Base-by-base conservation (phyloP, 108 stramenopile species). In the Conticribra weissflogii region DNA sequence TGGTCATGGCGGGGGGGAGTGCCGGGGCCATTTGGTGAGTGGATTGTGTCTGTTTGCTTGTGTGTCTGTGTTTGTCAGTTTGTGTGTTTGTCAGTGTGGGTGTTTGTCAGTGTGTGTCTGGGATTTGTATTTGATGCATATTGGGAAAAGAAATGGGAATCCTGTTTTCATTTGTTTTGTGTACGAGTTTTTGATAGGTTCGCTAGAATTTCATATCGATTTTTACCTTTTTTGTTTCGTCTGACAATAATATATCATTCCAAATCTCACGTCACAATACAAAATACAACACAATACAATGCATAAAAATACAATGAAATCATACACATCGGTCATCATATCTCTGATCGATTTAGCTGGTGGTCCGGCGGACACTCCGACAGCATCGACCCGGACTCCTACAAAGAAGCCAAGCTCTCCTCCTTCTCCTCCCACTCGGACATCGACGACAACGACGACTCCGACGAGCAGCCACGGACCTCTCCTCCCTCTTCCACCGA, bases 1-100 rank as follows among this genome's bases (percentile, higher is more conserved):
- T 66, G 3, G 85, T 89, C 14, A 53, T 89, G 27, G 71, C 72
- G 30, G 92, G 92, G 22, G 92, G 92, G 1, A 78, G 74, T 56
- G 89, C 89, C 8, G 92, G 92, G 32, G 92, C 92, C 21, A 88
- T 89, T 56, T 88, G 86, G 70, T 71, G 41, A 66, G 72, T 49
- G 18, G 22, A 2, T 28, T 0, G 32, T 3, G 1, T 19, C 7
- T 25, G 2, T 24, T 5, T 55, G 47, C 3, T 29, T 1, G 22
- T 32, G 63, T 23, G 3, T 64, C 48, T 30, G 18, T n/a, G n/a
- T n/a, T n/a, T n/a, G n/a, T n/a, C n/a, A n/a, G n/a, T n/a, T n/a
- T n/a, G n/a, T n/a, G n/a, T n/a, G n/a, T n/a, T n/a, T n/a, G n/a
- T n/a, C n/a, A n/a, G n/a, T n/a, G n/a, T n/a, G n/a, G n/a, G n/a